A percentile compares a stretch with the other conserved stretches of the same genome.
Conservation (phyloP, 768 basidiomycete genomes). For the Podaxis sp. region DNA sequence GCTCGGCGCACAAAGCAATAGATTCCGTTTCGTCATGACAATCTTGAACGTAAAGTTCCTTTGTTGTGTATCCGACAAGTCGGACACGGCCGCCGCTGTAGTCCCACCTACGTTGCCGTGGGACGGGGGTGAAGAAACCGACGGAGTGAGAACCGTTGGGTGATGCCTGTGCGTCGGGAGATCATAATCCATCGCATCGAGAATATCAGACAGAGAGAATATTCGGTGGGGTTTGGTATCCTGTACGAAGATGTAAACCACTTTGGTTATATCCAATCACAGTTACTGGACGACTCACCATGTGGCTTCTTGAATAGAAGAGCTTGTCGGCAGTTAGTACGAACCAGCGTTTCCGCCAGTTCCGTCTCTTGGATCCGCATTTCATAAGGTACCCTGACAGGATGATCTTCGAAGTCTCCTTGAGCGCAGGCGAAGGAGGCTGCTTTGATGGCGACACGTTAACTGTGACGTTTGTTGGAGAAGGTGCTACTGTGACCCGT, state of each 20-base stretch:
- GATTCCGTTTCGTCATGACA: conserved; percentile 88
- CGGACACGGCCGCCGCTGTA: conserved; percentile 27
- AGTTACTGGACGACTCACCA: conserved; percentile 56
- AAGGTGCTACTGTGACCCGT: conserved; percentile 6
- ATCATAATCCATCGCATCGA: conserved; percentile 91
- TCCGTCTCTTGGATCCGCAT: conserved; percentile 88
- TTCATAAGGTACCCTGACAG: conserved; percentile 95
- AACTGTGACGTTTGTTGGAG: conserved; percentile 16
- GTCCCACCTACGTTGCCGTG: background rate
- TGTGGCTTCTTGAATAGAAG: conserved; percentile 89
- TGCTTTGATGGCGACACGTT: conserved; percentile 28
- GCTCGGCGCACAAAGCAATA: conserved; percentile 87
- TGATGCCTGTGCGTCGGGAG: conserved; percentile 53
- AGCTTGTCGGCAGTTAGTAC: conserved; percentile 86
- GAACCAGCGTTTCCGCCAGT: conserved; percentile 98
- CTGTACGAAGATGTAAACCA: conserved; percentile 37
- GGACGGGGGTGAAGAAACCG: conserved; percentile 32
- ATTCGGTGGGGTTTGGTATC: conserved; percentile 87
- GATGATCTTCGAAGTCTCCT: conserved; percentile 76
- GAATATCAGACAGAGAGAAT: conserved; percentile 79
- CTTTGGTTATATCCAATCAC: background rate
- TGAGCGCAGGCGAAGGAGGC: conserved; percentile 20
- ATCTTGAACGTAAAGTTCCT: conserved; percentile 82
- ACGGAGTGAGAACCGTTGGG: conserved; percentile 29
- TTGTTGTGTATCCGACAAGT: conserved; percentile 29